Evolutionary conservation across 192 early-diverging fungal genomes (phyloP).

Genomic region (Geosiphon pyriformis): DNA sequence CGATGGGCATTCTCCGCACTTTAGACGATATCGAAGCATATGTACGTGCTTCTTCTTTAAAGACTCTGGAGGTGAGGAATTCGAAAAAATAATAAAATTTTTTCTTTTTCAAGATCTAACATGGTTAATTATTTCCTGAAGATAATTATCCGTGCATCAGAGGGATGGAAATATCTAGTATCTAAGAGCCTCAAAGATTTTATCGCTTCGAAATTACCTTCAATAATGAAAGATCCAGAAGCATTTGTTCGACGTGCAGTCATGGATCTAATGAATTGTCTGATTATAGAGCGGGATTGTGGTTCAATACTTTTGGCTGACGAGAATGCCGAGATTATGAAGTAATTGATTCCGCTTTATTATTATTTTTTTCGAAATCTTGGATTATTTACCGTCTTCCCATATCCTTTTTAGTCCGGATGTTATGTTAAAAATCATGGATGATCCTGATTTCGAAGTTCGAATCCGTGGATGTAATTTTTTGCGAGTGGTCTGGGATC

Average conservation of each 20-base stretch:
- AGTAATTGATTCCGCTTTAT: slow-evolving; percentile 18
- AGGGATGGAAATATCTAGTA: slow-evolving; percentile 48
- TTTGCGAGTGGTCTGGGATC: slow-evolving; percentile 41
- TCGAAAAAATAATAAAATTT: not conserved
- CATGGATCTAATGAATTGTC: slow-evolving; percentile 45
- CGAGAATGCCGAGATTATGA: slow-evolving; percentile 25
- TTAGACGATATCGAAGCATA: slow-evolving; percentile 46
- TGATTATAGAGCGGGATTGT: slow-evolving; percentile 42
- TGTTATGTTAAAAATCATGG: slow-evolving; percentile 37
- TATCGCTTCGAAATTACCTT: slow-evolving; percentile 35
- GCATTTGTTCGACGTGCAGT: slow-evolving; percentile 48
- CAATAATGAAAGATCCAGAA: slow-evolving; percentile 43
- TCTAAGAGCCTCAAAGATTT: slow-evolving; percentile 28
- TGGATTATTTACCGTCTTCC: not conserved
- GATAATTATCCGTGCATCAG: slow-evolving; percentile 36
- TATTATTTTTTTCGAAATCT: slow-evolving; percentile 1
- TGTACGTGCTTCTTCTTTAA: slow-evolving; percentile 45
- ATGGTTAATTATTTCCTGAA: slow-evolving; percentile 2
- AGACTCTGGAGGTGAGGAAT: slow-evolving; percentile 34
- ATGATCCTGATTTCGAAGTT: slow-evolving; percentile 50
- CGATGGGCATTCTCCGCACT: slow-evolving; percentile 33
- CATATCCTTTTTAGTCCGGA: slow-evolving; percentile 27
- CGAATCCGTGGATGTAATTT: slow-evolving; percentile 44
- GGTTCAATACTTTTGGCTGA: slow-evolving; percentile 39
- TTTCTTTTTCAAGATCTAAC: not conserved